Base-by-base conservation (phyloP, 495 filamentous ascomycete species). In the Pyronema omphalodes region DNA sequence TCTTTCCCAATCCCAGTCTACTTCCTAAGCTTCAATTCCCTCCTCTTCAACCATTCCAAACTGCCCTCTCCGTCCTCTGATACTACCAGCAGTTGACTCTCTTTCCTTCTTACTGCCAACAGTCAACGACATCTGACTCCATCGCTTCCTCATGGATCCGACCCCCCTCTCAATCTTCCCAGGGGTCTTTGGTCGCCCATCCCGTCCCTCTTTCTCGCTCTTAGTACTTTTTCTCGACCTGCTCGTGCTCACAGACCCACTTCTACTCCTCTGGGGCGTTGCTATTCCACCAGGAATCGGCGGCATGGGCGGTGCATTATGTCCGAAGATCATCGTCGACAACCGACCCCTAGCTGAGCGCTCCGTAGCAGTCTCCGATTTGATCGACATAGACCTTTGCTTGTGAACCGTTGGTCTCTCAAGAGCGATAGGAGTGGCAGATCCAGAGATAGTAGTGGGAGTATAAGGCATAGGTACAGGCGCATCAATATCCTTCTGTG, bases 81-180 rank as follows among this genome's bases (percentile, higher is more conserved):
- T 29, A 5, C 23, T 29, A 5, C 23, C 23, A 29, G 23, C 23
- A 29, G 23, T 29, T 29, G 23, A 29, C 23, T 29, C 43, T 65
- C 67, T 44, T 73, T 67, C 55, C 70, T 71, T 52, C 60, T 69
- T 70, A 74, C 76, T 51, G 66, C 59, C 57, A 48, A 70, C 79
- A 39, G 79, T 78, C 55, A 86, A 63, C 53, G 77, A 77, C 57
- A 89, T 58, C 46, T 80, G 62, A 58, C 82, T 86, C 49, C 88
- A 67, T 60, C 84, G 66, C 67, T 82, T 86, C 68, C 76, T 76
- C 51, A 87, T 74, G 55, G 76, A 80, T 6, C 74, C 71, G n/a
- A 71, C 67, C 34, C 67, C 66, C 51, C 68, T 59, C 59, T 68
- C 62, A 62, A 61, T 52, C 54, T 67, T 53, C 55, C 62, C 45